A percentile compares a stretch with the other conserved stretches of the same genome.
phyloP scores from a whole-genome alignment of 2,329 filamentous ascomycete species.

The Sclerotinia sclerotiorum region DNA sequence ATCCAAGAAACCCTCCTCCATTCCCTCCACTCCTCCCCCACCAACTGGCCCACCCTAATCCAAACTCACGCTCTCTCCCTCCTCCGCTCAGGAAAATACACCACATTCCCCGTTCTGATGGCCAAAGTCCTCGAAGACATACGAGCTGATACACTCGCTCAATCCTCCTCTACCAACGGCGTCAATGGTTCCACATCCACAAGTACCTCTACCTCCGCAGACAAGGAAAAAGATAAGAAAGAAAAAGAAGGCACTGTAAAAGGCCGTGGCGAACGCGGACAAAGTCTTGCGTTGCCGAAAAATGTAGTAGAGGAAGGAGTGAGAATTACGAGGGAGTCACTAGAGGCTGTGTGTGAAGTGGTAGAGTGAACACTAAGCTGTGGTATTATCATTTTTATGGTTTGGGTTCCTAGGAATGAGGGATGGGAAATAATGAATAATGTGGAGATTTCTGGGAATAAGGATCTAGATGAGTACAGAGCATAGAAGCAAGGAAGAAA shows the following conservation, averaged over 20 bases:
- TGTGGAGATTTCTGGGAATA: background rate
- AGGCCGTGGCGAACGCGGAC: constrained; percentile 31
- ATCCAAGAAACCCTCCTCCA: constrained; percentile 66
- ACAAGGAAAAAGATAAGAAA: constrained; percentile 21
- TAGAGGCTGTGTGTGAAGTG: constrained; percentile 48
- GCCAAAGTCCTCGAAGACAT: constrained; percentile 62
- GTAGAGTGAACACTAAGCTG: constrained; percentile 24
- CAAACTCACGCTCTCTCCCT: constrained; percentile 60
- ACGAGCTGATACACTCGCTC: constrained; percentile 31
- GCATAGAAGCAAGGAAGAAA: background rate
- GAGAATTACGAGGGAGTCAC: constrained; percentile 57
- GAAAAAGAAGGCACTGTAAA: constrained; percentile 11
- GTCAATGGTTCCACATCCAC: constrained; percentile 28
- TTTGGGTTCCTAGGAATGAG: background rate
- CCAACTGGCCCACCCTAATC: constrained; percentile 63
- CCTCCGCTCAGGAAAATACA: constrained; percentile 59
- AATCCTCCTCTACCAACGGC: constrained; percentile 27
- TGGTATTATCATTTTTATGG: background rate
- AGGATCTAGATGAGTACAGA: background rate
- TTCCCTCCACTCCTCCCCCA: constrained; percentile 56
- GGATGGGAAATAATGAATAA: background rate
- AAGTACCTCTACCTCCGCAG: background rate
- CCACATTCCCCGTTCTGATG: constrained; percentile 61
- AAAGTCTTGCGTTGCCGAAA: constrained; percentile 56
- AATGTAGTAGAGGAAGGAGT: constrained; percentile 62